Evolutionary conservation across 2,329 filamentous ascomycete genomes (phyloP).

Genomic region (Aspergillus chevalieri): DNA sequence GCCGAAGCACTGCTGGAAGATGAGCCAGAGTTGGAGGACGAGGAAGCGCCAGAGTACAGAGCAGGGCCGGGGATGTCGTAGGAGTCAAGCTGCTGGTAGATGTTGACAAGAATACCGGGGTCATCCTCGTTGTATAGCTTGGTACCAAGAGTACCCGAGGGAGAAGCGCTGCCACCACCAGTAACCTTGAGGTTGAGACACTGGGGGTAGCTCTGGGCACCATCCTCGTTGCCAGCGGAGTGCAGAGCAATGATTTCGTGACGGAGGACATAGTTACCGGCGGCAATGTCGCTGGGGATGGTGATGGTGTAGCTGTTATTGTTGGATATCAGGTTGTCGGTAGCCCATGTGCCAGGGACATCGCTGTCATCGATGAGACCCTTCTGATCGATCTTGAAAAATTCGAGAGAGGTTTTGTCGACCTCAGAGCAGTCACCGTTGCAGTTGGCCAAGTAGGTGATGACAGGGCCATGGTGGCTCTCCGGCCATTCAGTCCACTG

Average conservation of each 20-base stretch:
- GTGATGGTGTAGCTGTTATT: constrained; percentile 48
- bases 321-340: constrained; percentile 47
- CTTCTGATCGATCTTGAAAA: constrained; percentile 58
- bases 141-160: constrained; percentile 47
- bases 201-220: constrained; percentile 51
- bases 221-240: constrained; percentile 39
- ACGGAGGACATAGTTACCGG: constrained; percentile 51
- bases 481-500: constrained; percentile 63
- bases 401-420: constrained; percentile 50
- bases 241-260: constrained; percentile 53
- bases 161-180: constrained; percentile 45
- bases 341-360: constrained; percentile 49
- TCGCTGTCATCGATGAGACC: constrained; percentile 46
- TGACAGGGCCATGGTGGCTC: constrained; percentile 58
- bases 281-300: constrained; percentile 41
- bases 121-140: constrained; percentile 53
- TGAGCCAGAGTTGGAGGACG: constrained; percentile 12
- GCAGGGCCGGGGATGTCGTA: constrained; percentile 50
- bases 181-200: constrained; percentile 58
- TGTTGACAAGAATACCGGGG: constrained; percentile 54
- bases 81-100: constrained; percentile 46
- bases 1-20: constrained; percentile 8
- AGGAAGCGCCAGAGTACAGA: constrained; percentile 22
- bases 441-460: constrained; percentile 59
- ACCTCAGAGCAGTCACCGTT: constrained; percentile 51